phyloP scores from a whole-genome alignment of 2,329 filamentous ascomycete species.

The Fusarium siculi region DNA sequence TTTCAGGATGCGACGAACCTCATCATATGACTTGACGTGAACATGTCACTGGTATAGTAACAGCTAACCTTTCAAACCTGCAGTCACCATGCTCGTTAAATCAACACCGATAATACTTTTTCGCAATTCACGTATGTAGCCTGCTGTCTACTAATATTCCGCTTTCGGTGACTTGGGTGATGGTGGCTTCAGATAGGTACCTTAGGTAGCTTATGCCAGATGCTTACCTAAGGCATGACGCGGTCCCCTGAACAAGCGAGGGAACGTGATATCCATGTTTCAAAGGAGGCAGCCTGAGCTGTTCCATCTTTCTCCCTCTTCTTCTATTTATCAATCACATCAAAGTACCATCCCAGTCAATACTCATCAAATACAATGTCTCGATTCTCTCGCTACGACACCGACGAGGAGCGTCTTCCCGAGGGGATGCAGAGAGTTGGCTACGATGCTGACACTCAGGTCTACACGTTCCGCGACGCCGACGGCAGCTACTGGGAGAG shows the following conservation, averaged over 20 bases:
- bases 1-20: neutral
- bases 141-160: neutral
- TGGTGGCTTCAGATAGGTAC: neutral
- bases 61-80: neutral
- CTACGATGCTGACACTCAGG: conserved; percentile 66
- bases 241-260: conserved; percentile 25
- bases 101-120: neutral
- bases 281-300: conserved; percentile 3
- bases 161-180: neutral
- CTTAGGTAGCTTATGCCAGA: neutral
- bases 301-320: neutral
- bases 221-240: conserved; percentile 38
- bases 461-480: conserved; percentile 62
- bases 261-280: conserved; percentile 22
- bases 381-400: conserved; percentile 56
- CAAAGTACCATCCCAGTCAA: neutral
- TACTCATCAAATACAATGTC: conserved; percentile 47
- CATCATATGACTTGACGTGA: neutral
- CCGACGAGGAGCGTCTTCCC: conserved; percentile 64
- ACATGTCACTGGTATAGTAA: neutral
- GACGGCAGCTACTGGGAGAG: conserved; percentile 63
- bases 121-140: neutral
- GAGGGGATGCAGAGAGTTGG: conserved; percentile 64
- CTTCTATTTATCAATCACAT: neutral
- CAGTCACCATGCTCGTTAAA: neutral